Base-by-base conservation (phyloP, 257 asterid genomes). In the Ballota nigra region DNA sequence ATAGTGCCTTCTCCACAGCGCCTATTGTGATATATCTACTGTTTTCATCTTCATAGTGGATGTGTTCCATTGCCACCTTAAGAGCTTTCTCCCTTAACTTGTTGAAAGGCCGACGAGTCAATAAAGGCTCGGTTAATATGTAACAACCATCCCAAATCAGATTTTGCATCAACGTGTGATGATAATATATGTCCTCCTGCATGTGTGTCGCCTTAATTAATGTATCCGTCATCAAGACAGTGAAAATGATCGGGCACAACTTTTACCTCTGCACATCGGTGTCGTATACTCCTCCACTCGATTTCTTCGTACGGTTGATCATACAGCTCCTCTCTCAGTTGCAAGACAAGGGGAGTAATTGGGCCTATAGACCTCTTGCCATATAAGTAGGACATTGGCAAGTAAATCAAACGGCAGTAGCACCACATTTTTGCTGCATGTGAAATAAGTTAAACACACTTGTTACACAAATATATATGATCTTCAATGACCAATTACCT, bases 11-110 rank as follows among this genome's bases (percentile, higher is more conserved):
- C 77, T 85, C 91, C 1, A 89, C 96, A 41, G 88, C 79, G 60
- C 96, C 96, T 15, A 89, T 80, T 0, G 93, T 85, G 72, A 89
- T 85, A 58, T 89, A 86, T 73, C 93, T 80, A 72, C 93, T 86
- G 47, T 75, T 85, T 69, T 89, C 96, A 11, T 86, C 96, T 77
- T 89, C 93, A 47, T 86, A 89, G 33, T 86, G 96, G 26, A 89
- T 89, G 82, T 89, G 93, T 38, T 86, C 34, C 85, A 89, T 86
- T 34, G 93, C 81, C 47, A 79, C 87, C 13, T 51, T 4, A 51
- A 22, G 86, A 67, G 90, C 87, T 73, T 77, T 83, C 47, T 81
- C 85, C 69, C 93, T 73, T 61, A 83, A 47, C 72, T 85, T 87
- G 76, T 79, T 78, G 20, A 87, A 61, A 31, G 93, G 93, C 93